Base-by-base conservation (phyloP, 1,139 yeast species). In the Oligophagozyma castellii region DNA sequence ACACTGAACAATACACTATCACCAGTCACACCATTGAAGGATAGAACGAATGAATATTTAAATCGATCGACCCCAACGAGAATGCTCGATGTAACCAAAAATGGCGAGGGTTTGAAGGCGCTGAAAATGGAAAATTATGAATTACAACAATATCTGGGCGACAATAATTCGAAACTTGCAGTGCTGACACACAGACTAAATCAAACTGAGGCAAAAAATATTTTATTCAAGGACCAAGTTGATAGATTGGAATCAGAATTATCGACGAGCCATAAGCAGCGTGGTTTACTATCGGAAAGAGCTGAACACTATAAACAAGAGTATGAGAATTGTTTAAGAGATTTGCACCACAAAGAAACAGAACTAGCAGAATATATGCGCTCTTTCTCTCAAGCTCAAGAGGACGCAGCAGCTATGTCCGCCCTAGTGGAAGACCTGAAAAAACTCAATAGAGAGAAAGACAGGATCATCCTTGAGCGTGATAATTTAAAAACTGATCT, bases 271-370 rank as follows among this genome's bases (percentile, higher is more conserved):
- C 53, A 48, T 20, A 37, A 39, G 14, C 56, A 50, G 33, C 50
- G 48, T 28, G 44, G 43, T 12, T 27, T 47, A 28, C 31, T 48
- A 11, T 21, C 39, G 4, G 31, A 37, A 2, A 45, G 70, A 23
- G 57, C 77, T 24, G 71, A 68, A 19, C 58, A 79, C 22, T 83
- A 78, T 53, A 77, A 73, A 45, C 57, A 61, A 23, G 66, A 94
- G 34, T 73, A 93, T 11, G 89, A 80, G 27, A 81, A 77, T 39
- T 79, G 81, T 45, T 72, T 67, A 43, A 63, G 65, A 35, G 79
- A 80, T 42, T 59, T 84, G 21, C 93, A 83, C 44, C 66, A 71
- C 35, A 89, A 93, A 1, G 95, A 86, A 45, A 64, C 75, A 28
- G 47, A 81, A 40, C 58, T 75, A 34, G 54, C 57, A 14, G 83